Base-by-base conservation (phyloP, 2,329 filamentous ascomycete species). In the Nothophaeocryptopus gaeumannii region DNA sequence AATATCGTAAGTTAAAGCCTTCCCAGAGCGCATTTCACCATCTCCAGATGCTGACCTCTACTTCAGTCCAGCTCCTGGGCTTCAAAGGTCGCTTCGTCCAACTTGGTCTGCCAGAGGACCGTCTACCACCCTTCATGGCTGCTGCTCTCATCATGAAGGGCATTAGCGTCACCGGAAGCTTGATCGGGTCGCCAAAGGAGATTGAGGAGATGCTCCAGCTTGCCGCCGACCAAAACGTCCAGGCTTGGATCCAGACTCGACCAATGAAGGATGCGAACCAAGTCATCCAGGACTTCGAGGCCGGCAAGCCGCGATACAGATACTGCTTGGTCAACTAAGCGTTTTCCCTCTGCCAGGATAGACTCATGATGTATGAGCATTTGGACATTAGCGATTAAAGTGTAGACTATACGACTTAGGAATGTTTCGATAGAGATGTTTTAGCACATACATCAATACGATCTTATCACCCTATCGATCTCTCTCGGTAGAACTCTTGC, bases 31-130 rank as follows among this genome's bases (percentile, higher is more conserved):
- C 12, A n/a, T 29, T 33, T 4, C 3, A 39, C 2, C 13, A 15
- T 39, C 2, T 29, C 7, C 20, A 26, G 20, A 26, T 26, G 7
- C 44, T 47, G 12, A 39, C 44, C 7, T 14, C 14, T 47, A n/a
- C n/a, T n/a, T 4, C 26, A 47, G 40, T 48, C 11, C 12, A 36
- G 8, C 72, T 89, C 8, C 72, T 88, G 30, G 74, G 77, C 51
- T 69, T 74, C 15, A 75, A 80, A 39, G 84, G 84, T 7, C 73
- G 73, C 12, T 81, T 85, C 58, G 76, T 86, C 48, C 82, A 86
- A 67, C 75, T 89, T 39, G 85, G 84, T 30, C 78, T 53, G 1
- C 84, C 85, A 1, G 85, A 89, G 60, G 67, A 74, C 66, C 68
- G 69, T 40, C 56, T 77, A 2, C 81, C 80, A 2, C 68, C 70